Percentiles rank a stretch among this genome's conserved stretches.
These are phyloP conservation scores for Didymosphaeria variabile DNA, from an alignment of 2,329 filamentous ascomycete species.

Conservation along the genomic window DNA sequence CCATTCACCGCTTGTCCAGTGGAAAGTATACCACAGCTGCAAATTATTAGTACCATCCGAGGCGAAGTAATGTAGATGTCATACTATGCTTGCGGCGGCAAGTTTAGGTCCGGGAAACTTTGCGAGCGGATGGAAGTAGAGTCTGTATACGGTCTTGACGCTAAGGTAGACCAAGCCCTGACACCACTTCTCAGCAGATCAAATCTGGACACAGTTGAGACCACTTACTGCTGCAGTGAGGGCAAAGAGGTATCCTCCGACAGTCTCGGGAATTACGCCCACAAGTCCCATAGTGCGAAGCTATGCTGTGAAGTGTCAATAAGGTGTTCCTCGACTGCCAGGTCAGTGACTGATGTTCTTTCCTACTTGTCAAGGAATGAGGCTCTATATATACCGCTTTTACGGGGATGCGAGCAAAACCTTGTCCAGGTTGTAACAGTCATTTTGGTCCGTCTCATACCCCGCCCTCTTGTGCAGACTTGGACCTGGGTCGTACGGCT, in stretches of 20 bases:
- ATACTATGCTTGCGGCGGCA: conserved; percentile 23
- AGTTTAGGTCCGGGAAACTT: conserved; percentile 49
- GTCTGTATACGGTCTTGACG: conserved; percentile 33
- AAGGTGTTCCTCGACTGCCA: not conserved
- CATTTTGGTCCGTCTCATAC: not conserved
- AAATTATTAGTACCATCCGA: not conserved
- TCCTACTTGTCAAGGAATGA: not conserved
- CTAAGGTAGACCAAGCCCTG: not conserved
- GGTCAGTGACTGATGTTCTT: not conserved
- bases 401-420: not conserved
- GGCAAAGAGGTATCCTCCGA: not conserved
- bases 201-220: not conserved
- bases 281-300: not conserved
- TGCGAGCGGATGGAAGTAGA: conserved; percentile 51
- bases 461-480: not conserved
- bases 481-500: not conserved
- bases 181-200: not conserved
- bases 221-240: not conserved
- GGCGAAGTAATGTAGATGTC: not conserved
- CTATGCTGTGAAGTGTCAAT: not conserved
- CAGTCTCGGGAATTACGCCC: not conserved
- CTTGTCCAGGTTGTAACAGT: not conserved
- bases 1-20: conserved; percentile 5
- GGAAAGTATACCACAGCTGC: conserved; percentile 1
- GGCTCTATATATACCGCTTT: not conserved